Percentiles rank a stretch among this genome's conserved stretches.
Evolutionary conservation across 2,329 filamentous ascomycete species (phyloP).

Genomic region (Colletotrichum sp.): DNA sequence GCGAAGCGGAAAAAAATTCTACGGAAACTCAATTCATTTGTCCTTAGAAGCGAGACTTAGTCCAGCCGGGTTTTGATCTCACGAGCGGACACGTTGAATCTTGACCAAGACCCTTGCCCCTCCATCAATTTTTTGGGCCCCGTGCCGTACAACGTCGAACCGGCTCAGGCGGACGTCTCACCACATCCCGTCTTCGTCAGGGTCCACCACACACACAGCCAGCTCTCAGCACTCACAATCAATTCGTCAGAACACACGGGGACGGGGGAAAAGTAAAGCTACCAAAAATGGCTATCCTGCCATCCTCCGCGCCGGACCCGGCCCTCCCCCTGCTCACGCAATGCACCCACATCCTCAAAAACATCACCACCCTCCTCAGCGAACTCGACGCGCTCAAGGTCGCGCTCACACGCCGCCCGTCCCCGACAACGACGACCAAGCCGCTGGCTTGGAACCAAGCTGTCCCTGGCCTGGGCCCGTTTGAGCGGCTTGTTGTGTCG

Average conservation of each 20-base stretch:
- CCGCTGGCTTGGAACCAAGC: constrained; percentile 21
- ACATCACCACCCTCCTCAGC: constrained; percentile 4
- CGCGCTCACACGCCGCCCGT: constrained; percentile 9
- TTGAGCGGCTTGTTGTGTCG: constrained; percentile 18
- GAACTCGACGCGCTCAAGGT: constrained; percentile 20
- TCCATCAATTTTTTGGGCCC: not conserved
- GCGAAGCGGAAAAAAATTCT: not conserved
- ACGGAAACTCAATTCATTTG: not conserved
- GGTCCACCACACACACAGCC: not conserved
- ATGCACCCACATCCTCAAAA: constrained; percentile 7
- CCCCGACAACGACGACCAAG: constrained; percentile 9
- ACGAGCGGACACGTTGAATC: not conserved
- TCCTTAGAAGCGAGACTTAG: not conserved
- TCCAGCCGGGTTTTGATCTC: not conserved
- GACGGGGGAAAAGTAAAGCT: not conserved
- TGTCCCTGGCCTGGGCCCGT: constrained; percentile 14
- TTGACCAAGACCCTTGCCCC: not conserved
- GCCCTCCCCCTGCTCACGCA: not conserved
- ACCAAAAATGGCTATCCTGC: not conserved
- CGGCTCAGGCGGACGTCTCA: not conserved
- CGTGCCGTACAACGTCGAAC: not conserved
- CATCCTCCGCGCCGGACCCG: not conserved
- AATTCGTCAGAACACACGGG: not conserved
- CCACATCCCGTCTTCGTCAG: not conserved
- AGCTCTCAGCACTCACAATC: not conserved